Conservation (phyloP, 768 basidiomycete species). For the Kondoa subrosea region DNA sequence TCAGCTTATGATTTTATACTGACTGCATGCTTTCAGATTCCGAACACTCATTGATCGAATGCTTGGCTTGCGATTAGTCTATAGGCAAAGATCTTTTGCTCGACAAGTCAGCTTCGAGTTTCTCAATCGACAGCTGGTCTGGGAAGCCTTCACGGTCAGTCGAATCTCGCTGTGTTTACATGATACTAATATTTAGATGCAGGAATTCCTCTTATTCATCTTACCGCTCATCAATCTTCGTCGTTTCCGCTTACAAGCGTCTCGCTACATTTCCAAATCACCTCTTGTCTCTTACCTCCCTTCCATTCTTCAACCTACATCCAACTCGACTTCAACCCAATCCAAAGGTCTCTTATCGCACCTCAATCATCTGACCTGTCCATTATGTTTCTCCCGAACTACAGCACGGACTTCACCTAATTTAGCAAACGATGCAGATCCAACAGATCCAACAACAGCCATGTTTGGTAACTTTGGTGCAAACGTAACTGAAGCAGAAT, state of each 20-base stretch:
- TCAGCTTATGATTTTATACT: not conserved
- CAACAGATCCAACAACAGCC: conserved; percentile 10
- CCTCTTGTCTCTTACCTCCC: conserved; percentile 16
- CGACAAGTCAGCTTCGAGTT: conserved; percentile 92
- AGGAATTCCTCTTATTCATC: conserved; percentile 92
- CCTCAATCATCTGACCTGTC: conserved; percentile 60
- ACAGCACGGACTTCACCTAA: conserved; percentile 19
- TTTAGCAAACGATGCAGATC: conserved; percentile 34
- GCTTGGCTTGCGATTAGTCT: conserved; percentile 54
- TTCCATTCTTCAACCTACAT: conserved; percentile 6
- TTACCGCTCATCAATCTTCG: conserved; percentile 66
- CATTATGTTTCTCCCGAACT: conserved; percentile 47
- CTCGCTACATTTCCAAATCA: conserved; percentile 30
- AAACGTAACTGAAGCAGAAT: conserved; percentile 29
- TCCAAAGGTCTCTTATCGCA: conserved; percentile 47
- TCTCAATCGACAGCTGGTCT: conserved; percentile 98
- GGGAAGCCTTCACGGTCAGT: conserved; percentile 91
- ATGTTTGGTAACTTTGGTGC: conserved; percentile 21
- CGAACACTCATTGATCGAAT: conserved; percentile 67
- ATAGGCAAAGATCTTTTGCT: conserved; percentile 50
- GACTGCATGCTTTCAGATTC: conserved; percentile 42
- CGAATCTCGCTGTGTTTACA: not conserved
- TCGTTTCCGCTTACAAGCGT: conserved; percentile 45
- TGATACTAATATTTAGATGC: conserved; percentile 1
- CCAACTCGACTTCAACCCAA: conserved; percentile 14